Conservation (phyloP, 129 eudicot genomes). For the Logfia minima region DNA sequence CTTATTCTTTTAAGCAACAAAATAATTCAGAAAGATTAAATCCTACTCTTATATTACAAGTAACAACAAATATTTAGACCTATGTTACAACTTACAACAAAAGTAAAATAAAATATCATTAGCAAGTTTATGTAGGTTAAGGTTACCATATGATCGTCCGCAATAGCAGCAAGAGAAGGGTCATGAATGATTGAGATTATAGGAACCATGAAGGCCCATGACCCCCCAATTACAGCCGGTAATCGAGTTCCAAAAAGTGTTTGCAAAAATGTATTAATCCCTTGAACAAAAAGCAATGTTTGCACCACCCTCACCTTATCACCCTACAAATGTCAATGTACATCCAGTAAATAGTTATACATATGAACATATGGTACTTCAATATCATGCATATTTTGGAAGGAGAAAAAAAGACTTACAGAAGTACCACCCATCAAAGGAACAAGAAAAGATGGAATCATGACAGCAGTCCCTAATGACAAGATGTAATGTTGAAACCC, state of each 20-base stretch:
- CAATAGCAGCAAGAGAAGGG: constrained; percentile 59
- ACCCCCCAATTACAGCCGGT: constrained; percentile 89
- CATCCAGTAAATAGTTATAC: constrained; percentile 16
- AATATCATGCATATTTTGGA: neutral
- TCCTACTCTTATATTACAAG: neutral
- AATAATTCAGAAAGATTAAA: neutral
- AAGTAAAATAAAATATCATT: neutral
- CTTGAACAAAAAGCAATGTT: constrained; percentile 90
- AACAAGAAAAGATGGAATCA: constrained; percentile 96
- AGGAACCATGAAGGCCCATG: constrained; percentile 97
- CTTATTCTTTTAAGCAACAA: neutral
- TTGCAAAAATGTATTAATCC: constrained; percentile 84
- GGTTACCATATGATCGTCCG: constrained; percentile 64
- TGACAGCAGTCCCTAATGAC: constrained; percentile 97
- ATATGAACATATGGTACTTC: constrained; percentile 1
- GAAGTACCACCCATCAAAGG: constrained; percentile 95
- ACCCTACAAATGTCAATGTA: constrained; percentile 47
- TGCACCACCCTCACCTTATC: constrained; percentile 97
- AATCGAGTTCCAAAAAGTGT: constrained; percentile 91
- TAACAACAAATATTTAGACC: neutral
- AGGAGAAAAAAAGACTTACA: constrained; percentile 45
- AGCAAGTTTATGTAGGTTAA: constrained; percentile 18
- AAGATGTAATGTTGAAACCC: constrained; percentile 96
- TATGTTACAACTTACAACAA: constrained; percentile 9
- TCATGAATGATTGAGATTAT: constrained; percentile 91